phyloP scores from a whole-genome alignment of 805 yeast species.

The Scheffersomyces ergatensis region DNA sequence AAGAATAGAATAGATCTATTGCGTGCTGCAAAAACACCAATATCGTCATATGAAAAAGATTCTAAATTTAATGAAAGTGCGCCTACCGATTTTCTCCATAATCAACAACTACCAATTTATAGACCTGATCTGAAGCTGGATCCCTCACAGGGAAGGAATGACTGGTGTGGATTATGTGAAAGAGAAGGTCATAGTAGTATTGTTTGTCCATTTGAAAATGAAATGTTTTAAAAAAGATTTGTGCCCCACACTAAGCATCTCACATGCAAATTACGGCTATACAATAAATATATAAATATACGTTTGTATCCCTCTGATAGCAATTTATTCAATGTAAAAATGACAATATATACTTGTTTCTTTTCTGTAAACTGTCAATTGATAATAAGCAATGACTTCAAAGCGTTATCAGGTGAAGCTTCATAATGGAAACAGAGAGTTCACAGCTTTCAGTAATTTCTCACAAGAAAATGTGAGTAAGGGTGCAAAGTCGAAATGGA shows the following conservation, averaged over 20 bases:
- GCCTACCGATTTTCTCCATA: neutral
- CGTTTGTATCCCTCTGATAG: no score
- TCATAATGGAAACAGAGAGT: conserved; percentile 13
- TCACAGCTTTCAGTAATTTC: conserved; percentile 18
- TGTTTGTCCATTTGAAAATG: conserved; percentile 81
- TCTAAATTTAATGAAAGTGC: no score
- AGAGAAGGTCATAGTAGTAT: conserved; percentile 82
- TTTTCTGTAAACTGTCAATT: no score
- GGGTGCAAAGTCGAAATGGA: conserved; percentile 9
- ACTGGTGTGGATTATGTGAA: conserved; percentile 95
- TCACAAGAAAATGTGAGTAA: conserved; percentile 13
- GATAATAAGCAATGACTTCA: neutral
- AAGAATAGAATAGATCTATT: no score
- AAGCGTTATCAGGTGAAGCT: conserved; percentile 10
- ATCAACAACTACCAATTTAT: conserved; percentile 41
- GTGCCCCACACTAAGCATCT: no score
- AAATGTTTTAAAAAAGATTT: neutral
- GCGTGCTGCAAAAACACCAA: no score
- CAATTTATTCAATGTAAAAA: no score
- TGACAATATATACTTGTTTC: no score
- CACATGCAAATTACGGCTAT: no score
- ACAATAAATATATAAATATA: no score
- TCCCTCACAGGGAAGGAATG: conserved; percentile 68
- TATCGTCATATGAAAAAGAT: no score
- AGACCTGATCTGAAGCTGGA: conserved; percentile 50